Conservation (phyloP, 1,284 basidiomycete species). For the Vanrija pseudolonga region DNA sequence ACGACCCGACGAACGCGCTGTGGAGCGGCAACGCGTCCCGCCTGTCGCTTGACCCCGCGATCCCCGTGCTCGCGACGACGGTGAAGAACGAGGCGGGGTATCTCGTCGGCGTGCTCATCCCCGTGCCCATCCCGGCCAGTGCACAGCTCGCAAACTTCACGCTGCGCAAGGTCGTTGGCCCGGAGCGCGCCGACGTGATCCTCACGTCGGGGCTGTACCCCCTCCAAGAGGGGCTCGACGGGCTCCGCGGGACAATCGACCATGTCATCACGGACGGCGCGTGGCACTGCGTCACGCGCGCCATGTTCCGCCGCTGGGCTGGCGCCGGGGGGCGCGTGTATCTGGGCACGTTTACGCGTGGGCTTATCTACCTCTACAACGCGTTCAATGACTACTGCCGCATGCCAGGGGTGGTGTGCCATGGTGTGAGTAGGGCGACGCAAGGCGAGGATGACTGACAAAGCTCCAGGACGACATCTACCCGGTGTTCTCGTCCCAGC, state of each 20-base stretch:
- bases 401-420: slow-evolving; percentile 33
- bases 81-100: slow-evolving; percentile 65
- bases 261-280: slow-evolving; percentile 60
- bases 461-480: slow-evolving; percentile 38
- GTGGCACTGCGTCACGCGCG: slow-evolving; percentile 61
- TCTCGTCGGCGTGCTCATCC: slow-evolving; percentile 55
- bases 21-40: slow-evolving; percentile 59
- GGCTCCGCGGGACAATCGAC: slow-evolving; percentile 57
- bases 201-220: slow-evolving; percentile 57
- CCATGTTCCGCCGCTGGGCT: slow-evolving; percentile 64
- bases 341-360: slow-evolving; percentile 64
- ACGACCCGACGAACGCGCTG: slow-evolving; percentile 60
- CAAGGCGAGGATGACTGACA: too few relatives aligned
- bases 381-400: slow-evolving; percentile 24
- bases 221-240: slow-evolving; percentile 38
- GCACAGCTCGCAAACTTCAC: slow-evolving; percentile 22
- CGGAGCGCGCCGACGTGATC: slow-evolving; percentile 53
- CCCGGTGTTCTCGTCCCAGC: slow-evolving; percentile 31
- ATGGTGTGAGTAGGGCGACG: slow-evolving; percentile 26
- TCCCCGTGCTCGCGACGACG: slow-evolving; percentile 63
- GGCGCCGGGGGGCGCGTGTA: slow-evolving; percentile 62
- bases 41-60: slow-evolving; percentile 59
- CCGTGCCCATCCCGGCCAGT: slow-evolving; percentile 48
- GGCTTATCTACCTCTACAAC: slow-evolving; percentile 67
- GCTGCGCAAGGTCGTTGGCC: slow-evolving; percentile 55